Evolutionary conservation across 2,329 filamentous ascomycete species (phyloP).

Genomic region (Chaetomium strumarium): DNA sequence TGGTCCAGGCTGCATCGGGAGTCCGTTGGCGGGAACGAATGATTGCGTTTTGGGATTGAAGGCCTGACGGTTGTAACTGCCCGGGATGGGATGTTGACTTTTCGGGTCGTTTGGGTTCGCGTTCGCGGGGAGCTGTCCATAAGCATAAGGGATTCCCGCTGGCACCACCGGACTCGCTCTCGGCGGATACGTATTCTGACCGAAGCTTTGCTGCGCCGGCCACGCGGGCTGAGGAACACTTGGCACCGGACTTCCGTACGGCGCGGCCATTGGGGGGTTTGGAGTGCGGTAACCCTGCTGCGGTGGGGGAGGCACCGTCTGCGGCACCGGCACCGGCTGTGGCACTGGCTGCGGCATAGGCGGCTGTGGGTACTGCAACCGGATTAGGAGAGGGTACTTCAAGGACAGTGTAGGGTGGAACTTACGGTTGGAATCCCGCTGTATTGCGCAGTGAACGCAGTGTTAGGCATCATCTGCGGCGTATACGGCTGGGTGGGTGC

Average conservation of each 20-base stretch:
- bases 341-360: conserved; percentile 24
- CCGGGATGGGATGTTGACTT: conserved; percentile 75
- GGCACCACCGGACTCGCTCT: conserved; percentile 23
- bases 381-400: conserved; percentile 6
- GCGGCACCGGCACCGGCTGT: conserved; percentile 22
- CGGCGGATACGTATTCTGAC: conserved; percentile 27
- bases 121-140: conserved; percentile 69
- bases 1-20: conserved; percentile 38
- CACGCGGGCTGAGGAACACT: conserved; percentile 31
- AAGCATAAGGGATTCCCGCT: conserved; percentile 59
- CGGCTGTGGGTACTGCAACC: conserved; percentile 32
- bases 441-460: conserved; percentile 41
- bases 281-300: conserved; percentile 32
- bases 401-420: conserved; percentile 19
- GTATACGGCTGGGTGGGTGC: conserved; percentile 39
- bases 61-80: conserved; percentile 70
- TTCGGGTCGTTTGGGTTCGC: conserved; percentile 65
- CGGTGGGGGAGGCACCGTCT: conserved; percentile 17
- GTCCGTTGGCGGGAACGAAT: conserved; percentile 65
- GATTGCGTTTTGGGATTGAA: conserved; percentile 95
- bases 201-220: conserved; percentile 32
- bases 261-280: conserved; percentile 30
- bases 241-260: conserved; percentile 33
- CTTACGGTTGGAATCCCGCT: conserved; percentile 41
- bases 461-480: conserved; percentile 35